Conservation (phyloP, 2,329 filamentous ascomycete species). For the Penicillium sp. region DNA sequence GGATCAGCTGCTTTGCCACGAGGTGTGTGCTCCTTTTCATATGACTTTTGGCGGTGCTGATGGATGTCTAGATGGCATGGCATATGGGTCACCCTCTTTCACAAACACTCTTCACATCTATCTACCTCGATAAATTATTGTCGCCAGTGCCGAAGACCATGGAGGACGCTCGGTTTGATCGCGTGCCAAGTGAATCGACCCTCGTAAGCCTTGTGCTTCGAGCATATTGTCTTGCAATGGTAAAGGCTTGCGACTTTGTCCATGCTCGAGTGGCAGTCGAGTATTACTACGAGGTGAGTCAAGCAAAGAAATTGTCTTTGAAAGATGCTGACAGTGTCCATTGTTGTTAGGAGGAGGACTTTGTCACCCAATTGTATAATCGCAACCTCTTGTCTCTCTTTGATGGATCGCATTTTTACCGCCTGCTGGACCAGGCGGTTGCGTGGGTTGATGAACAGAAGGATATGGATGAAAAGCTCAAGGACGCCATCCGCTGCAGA, state of each 20-base stretch:
- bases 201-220: slow-evolving; percentile 66
- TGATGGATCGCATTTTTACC: slow-evolving; percentile 56
- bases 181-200: slow-evolving; percentile 37
- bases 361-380: slow-evolving; percentile 88
- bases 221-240: slow-evolving; percentile 79
- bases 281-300: slow-evolving; percentile 79
- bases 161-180: slow-evolving; percentile 63
- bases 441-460: slow-evolving; percentile 47
- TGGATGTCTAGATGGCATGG: slow-evolving; percentile 76
- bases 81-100: slow-evolving; percentile 93
- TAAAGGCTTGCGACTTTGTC: slow-evolving; percentile 80
- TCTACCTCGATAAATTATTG: slow-evolving; percentile 82
- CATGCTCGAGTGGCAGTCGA: slow-evolving; percentile 76
- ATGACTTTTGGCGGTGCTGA: background rate
- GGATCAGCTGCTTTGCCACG: slow-evolving; percentile 85
- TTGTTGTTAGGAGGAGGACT: slow-evolving; percentile 77
- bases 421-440: slow-evolving; percentile 57
- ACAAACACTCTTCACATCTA: slow-evolving; percentile 88
- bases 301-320: background rate
- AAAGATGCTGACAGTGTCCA: slow-evolving; percentile 13
- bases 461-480: slow-evolving; percentile 37
- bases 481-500: slow-evolving; percentile 62
- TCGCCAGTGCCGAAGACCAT: slow-evolving; percentile 66
- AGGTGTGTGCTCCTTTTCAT: slow-evolving; percentile 55
- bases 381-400: slow-evolving; percentile 70